A percentile compares a stretch with the other conserved stretches of the same genome.
Conservation (phyloP, 176 grass and related monocot species). For the Canna indica region DNA sequence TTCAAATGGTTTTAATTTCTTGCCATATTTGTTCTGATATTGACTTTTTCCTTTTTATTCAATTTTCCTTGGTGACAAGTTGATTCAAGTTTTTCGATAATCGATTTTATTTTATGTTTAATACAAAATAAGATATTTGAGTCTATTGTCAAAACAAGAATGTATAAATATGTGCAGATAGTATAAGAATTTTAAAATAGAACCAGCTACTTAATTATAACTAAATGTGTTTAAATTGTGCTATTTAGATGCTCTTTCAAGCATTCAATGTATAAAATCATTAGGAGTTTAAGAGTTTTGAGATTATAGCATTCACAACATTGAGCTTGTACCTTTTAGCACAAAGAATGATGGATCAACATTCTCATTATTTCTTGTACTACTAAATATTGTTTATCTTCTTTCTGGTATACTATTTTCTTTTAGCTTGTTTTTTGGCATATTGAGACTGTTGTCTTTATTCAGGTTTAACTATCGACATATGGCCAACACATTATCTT, state of each 20-base stretch:
- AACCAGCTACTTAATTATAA: not conserved
- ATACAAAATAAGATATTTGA: too few species aligned
- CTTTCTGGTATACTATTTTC: not conserved
- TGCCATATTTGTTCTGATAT: too few species aligned
- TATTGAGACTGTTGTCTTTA: slow-evolving; percentile 9
- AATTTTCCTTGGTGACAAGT: too few species aligned
- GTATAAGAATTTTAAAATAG: too few species aligned
- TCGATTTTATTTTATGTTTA: too few species aligned
- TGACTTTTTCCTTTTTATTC: too few species aligned
- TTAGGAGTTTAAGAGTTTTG: not conserved
- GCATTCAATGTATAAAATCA: not conserved
- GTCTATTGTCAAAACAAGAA: too few species aligned
- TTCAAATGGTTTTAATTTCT: too few species aligned
- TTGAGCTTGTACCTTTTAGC: not conserved
- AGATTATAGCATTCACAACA: not conserved
- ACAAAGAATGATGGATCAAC: not conserved
- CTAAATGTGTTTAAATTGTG: not conserved
- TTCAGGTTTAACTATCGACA: slow-evolving; percentile 97
- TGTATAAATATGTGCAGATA: too few species aligned
- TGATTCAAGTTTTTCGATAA: too few species aligned
- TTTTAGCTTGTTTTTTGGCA: not conserved
- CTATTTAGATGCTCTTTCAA: not conserved
- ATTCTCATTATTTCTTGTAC: not conserved
- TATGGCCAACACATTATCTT: slow-evolving; percentile 89
- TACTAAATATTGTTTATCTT: not conserved